Base-by-base conservation (phyloP, 2,329 filamentous ascomycete species). In the Drechslerella dactyloides region DNA sequence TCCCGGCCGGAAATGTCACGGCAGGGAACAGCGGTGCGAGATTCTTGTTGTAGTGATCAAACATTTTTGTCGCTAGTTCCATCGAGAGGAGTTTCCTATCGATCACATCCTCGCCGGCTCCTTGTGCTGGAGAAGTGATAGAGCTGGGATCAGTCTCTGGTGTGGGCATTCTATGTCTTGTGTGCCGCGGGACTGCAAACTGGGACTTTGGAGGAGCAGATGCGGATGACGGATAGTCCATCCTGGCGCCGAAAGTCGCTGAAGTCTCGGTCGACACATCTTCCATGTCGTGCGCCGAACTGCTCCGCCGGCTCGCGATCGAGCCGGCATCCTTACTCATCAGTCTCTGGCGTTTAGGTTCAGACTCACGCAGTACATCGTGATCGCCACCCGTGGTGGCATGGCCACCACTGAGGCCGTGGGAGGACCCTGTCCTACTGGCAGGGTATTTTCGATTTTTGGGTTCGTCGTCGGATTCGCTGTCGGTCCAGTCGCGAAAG, bases 211-310 rank as follows among this genome's bases (percentile, higher is more conserved):
- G 60, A 61, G 68, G 68, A 72, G 68, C 68, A 40, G 68, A 72
- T 40, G 68, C 50, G 52, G 68, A 65, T 37, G 68, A 63, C 35
- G 57, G 24, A 56, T 72, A 48, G 37, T 65, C 60, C 37, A 61
- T 72, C 68, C 68, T 65, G 23, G 50, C 54, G 62, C 52, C 53
- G 50, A 65, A 65, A 60, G 64, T 60, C 59, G 54, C 35, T 52
- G 55, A 61, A 60, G 88, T 63, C 83, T 89, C 74, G 87, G 92
- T 77, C 85, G 93, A 76, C 90, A 93, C 79, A 89, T 92, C 79
- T 93, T 89, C 83, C 86, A 89, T 78, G 86, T 78, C 84, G 82
- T 80, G 89, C 89, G 19, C 87, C 89, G 76, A 64, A 50, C 60
- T 65, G 56, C 68, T 61, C 51, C 68, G 55, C 56, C 68, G 68